Conservation (phyloP, 164 flowering plant genomes). For the Nymphaea colorata region DNA sequence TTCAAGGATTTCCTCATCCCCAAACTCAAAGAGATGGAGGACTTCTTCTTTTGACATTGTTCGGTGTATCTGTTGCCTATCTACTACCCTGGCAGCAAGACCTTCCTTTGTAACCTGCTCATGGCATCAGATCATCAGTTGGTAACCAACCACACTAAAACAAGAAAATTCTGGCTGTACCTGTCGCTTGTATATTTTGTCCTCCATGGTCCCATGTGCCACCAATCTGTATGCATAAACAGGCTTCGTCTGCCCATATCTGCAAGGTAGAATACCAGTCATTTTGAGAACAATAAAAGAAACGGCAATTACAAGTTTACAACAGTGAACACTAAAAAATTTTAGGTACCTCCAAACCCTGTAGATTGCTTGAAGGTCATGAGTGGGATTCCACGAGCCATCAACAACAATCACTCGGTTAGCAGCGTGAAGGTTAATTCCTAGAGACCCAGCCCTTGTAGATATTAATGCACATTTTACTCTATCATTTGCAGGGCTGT, state of each 20-base stretch:
- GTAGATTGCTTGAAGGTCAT: slow-evolving; percentile 97
- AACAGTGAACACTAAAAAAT: neutral
- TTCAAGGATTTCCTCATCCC: slow-evolving; percentile 71
- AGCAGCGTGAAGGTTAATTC: slow-evolving; percentile 95
- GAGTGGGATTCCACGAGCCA: slow-evolving; percentile 99
- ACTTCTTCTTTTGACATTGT: slow-evolving; percentile 96
- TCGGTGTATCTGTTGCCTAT: slow-evolving; percentile 89
- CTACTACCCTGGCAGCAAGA: slow-evolving; percentile 98
- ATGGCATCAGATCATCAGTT: slow-evolving; percentile 4
- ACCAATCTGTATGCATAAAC: slow-evolving; percentile 90
- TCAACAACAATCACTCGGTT: slow-evolving; percentile 94
- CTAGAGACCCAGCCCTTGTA: slow-evolving; percentile 94
- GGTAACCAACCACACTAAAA: neutral
- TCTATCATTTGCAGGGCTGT: slow-evolving; percentile 64
- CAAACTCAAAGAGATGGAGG: slow-evolving; percentile 89
- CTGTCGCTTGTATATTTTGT: slow-evolving; percentile 96
- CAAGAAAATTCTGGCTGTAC: slow-evolving; percentile 16
- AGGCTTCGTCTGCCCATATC: slow-evolving; percentile 95
- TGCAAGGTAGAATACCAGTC: slow-evolving; percentile 16
- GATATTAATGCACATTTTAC: slow-evolving; percentile 92
- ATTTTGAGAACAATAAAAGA: neutral
- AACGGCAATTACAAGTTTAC: neutral
- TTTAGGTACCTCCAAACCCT: slow-evolving; percentile 83
- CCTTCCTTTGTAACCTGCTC: slow-evolving; percentile 94
- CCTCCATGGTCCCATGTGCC: slow-evolving; percentile 99